A percentile compares a stretch with the other conserved stretches of the same genome.
Conservation (phyloP, 169 alveolate genomes). For the Sarcocystis neurona region DNA sequence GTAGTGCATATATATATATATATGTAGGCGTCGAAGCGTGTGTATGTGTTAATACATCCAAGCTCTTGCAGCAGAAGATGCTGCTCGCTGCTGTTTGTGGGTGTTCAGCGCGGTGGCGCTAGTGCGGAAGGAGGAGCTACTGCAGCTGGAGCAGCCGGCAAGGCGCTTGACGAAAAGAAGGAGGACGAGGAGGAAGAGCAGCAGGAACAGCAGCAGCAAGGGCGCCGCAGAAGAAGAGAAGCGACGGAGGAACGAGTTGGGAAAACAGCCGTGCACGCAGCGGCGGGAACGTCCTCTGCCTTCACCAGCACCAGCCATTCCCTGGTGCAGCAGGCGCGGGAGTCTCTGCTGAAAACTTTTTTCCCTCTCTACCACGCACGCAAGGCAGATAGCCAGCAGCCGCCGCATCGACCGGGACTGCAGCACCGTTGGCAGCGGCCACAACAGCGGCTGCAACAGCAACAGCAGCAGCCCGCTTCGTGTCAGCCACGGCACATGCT, state of each 20-base stretch:
- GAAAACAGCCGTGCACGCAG: neutral
- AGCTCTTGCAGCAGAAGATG: no score
- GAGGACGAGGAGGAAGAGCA: neutral
- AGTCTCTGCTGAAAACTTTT: conserved; percentile 13
- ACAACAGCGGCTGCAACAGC: no score
- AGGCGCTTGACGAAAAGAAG: neutral
- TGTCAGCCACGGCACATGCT: no score
- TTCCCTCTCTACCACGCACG: conserved; percentile 12
- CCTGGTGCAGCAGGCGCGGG: conserved; percentile 30
- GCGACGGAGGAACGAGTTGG: neutral
- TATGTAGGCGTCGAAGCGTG: no score
- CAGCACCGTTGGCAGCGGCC: no score
- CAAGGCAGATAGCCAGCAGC: no score
- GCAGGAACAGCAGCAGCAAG: neutral
- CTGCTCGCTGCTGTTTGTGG: no score
- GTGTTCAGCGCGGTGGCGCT: no score
- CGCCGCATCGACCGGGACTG: no score
- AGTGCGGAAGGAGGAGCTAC: neutral
- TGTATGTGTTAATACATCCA: no score
- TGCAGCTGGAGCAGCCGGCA: neutral
- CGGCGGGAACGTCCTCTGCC: neutral
- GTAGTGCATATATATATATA: no score
- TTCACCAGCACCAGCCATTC: neutral
- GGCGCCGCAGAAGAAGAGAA: neutral
- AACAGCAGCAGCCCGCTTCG: no score